Conservation (phyloP, 1,139 yeast species). For the Suhomyces wounanorum region DNA sequence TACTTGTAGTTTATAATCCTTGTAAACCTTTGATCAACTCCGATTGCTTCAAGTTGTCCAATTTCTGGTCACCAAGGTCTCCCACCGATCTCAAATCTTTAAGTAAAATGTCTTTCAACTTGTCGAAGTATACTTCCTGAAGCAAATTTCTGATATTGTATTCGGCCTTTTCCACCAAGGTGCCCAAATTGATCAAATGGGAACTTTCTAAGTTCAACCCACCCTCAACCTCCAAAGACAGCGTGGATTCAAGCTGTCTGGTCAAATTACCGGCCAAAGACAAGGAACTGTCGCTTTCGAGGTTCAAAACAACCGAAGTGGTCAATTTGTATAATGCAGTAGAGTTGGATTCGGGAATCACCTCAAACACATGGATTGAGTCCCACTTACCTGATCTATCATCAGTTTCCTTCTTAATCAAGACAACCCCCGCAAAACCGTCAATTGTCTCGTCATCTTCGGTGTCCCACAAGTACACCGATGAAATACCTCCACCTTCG, state of each 20-base stretch:
- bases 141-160: conserved; percentile 81
- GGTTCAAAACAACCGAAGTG: conserved; percentile 81
- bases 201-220: conserved; percentile 50
- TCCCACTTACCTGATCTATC: conserved; percentile 77
- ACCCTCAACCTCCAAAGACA: conserved; percentile 39
- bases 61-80: conserved; percentile 38
- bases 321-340: conserved; percentile 73
- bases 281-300: conserved; percentile 43
- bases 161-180: conserved; percentile 85
- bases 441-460: conserved; percentile 46
- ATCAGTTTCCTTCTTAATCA: conserved; percentile 71
- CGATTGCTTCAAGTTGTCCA: conserved; percentile 46
- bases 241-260: conserved; percentile 67
- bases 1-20: conserved; percentile 12
- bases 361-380: conserved; percentile 89
- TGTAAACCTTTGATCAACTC: conserved; percentile 54
- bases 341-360: conserved; percentile 47
- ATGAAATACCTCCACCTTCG: conserved; percentile 84
- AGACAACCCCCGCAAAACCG: conserved; percentile 86
- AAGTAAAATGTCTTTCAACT: conserved; percentile 78
- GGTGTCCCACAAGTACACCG: conserved; percentile 92
- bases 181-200: conserved; percentile 85
- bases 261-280: conserved; percentile 82
- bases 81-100: conserved; percentile 66
- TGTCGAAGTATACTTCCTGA: conserved; percentile 94